A percentile compares a stretch with the other conserved stretches of the same genome.
Evolutionary conservation across 352 stramenopile genomes (phyloP).

Genomic region (Pythium plurisporium): DNA sequence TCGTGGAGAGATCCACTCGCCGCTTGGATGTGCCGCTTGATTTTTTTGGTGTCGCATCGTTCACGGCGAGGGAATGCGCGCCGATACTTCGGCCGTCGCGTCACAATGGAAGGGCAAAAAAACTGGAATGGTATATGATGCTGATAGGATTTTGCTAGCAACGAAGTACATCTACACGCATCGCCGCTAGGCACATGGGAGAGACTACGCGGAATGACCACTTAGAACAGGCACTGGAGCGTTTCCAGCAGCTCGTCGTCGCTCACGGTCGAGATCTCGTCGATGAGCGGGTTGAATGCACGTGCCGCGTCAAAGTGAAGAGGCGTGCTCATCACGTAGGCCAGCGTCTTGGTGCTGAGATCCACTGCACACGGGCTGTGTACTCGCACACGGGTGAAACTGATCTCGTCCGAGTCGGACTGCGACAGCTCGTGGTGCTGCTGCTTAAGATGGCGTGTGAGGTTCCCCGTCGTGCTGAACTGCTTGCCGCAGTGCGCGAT

Average conservation of each 20-base stretch:
- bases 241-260: slow-evolving; percentile 14
- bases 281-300: slow-evolving; percentile 9
- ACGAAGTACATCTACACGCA: not conserved
- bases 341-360: not conserved
- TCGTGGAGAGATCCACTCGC: no score
- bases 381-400: no score
- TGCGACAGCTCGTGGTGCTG: slow-evolving; percentile 5
- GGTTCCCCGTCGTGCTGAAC: slow-evolving; percentile 59
- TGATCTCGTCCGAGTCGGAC: not conserved
- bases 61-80: no score
- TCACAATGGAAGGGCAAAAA: no score
- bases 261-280: slow-evolving; percentile 12
- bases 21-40: no score
- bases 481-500: slow-evolving; percentile 41
- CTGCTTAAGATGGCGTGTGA: slow-evolving; percentile 15
- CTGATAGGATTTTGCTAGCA: no score
- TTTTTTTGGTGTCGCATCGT: no score
- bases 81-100: no score
- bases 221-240: slow-evolving; percentile 14
- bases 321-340: not conserved
- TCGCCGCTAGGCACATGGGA: not conserved
- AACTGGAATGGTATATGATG: no score
- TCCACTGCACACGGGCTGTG: not conserved
- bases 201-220: not conserved
- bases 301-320: slow-evolving; percentile 2